A percentile compares a stretch with the other conserved stretches of the same genome.
Conservation (phyloP, 768 basidiomycete genomes). For the Lactifluus piperatus region DNA sequence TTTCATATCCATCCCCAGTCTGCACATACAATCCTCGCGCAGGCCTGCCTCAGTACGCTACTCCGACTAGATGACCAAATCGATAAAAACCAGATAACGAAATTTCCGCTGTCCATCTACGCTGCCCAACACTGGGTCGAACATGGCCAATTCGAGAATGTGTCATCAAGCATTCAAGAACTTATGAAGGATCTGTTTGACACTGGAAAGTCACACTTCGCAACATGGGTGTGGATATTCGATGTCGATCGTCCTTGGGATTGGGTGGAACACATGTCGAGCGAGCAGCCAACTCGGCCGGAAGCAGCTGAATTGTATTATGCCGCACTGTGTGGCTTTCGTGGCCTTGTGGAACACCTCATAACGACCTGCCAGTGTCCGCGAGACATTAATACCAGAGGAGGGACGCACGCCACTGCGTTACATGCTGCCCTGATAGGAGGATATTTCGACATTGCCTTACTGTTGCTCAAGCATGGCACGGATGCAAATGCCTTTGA, state of each 20-base stretch:
- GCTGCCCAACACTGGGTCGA: not conserved
- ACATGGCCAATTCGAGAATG: not conserved
- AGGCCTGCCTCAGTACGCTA: not conserved
- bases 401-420: not conserved
- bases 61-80: not conserved
- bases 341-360: not conserved
- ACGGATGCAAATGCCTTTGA: not conserved
- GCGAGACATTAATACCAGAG: not conserved
- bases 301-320: not conserved
- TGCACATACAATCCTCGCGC: not conserved
- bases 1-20: not conserved
- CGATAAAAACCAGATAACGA: not conserved
- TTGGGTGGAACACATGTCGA: not conserved
- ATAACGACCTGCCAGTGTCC: not conserved
- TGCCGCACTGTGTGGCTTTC: not conserved
- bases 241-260: not conserved
- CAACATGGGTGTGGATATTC: not conserved
- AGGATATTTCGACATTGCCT: not conserved
- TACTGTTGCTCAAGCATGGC: not conserved
- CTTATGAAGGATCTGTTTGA: not conserved
- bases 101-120: not conserved
- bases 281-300: not conserved
- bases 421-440: not conserved
- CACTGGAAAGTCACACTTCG: no score
- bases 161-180: not conserved